phyloP scores from a whole-genome alignment of 345 rosid genomes.

The Murraya koenigii region DNA sequence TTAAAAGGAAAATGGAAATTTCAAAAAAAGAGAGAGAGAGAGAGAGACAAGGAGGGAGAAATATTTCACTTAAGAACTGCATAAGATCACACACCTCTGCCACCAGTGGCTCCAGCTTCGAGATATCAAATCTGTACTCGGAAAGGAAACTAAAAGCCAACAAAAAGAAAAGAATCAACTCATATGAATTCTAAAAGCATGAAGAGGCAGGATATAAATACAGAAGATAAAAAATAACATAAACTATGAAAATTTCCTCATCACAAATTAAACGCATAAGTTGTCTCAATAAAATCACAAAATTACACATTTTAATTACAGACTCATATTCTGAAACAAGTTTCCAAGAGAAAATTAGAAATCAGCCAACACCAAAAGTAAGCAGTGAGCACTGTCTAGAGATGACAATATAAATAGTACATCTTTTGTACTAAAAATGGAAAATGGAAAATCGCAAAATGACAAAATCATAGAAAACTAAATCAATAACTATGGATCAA shows the following conservation, averaged over 20 bases:
- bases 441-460: too few species aligned
- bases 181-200: too few species aligned
- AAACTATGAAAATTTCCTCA: too few species aligned
- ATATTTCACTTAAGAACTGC: not conserved
- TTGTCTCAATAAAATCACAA: not conserved
- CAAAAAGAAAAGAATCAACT: not conserved
- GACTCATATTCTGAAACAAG: not conserved
- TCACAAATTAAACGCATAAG: not conserved
- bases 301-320: not conserved
- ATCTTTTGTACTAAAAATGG: not conserved
- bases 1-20: not conserved
- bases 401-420: not conserved
- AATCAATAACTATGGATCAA: not conserved
- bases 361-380: not conserved
- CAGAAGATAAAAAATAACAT: too few species aligned
- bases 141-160: conserved; percentile 62
- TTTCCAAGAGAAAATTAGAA: not conserved
- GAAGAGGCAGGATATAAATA: too few species aligned
- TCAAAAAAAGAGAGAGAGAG: too few species aligned
- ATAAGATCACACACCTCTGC: conserved; percentile 66
- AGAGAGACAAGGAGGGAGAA: not conserved
- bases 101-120: conserved; percentile 93
- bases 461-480: not conserved
- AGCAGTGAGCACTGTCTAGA: not conserved
- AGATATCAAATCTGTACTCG: conserved; percentile 78